phyloP scores from a whole-genome alignment of 108 stramenopile genomes.

The Pseudonitzschia delicatissima region DNA sequence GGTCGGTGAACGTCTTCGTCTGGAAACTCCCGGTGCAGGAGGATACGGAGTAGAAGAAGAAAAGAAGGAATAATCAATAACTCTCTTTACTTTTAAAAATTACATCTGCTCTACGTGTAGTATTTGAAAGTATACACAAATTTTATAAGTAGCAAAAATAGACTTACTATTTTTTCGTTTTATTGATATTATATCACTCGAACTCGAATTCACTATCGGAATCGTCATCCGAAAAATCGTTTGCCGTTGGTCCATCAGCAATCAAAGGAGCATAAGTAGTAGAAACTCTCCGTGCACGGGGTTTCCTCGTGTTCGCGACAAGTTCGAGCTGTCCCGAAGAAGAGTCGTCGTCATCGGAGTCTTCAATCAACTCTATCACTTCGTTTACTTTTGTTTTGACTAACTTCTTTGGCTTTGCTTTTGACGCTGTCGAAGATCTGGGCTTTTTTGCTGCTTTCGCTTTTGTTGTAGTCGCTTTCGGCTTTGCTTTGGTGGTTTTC shows the following conservation, averaged over 20 bases:
- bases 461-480: not conserved
- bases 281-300: constrained; percentile 8
- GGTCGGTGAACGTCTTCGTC: constrained; percentile 83
- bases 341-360: constrained; percentile 34
- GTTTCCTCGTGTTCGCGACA: constrained; percentile 10
- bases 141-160: not conserved
- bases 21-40: constrained; percentile 91
- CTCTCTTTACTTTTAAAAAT: not conserved
- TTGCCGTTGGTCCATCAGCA: not conserved
- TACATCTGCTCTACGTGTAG: not conserved
- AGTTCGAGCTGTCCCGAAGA: constrained; percentile 25
- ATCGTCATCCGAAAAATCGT: constrained; percentile 15
- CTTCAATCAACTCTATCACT: constrained; percentile 48
- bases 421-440: not conserved
- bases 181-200: constrained; percentile 11
- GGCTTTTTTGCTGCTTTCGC: not conserved
- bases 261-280: not conserved
- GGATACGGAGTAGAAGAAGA: constrained; percentile 59
- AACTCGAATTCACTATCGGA: constrained; percentile 34
- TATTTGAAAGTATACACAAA: not conserved
- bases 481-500: constrained; percentile 17
- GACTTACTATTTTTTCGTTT: not conserved
- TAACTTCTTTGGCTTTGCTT: not conserved
- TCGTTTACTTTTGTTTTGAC: constrained; percentile 9
- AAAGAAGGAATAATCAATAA: not conserved